phyloP scores from a whole-genome alignment of 805 yeast genomes.

The Candida boleticola region DNA sequence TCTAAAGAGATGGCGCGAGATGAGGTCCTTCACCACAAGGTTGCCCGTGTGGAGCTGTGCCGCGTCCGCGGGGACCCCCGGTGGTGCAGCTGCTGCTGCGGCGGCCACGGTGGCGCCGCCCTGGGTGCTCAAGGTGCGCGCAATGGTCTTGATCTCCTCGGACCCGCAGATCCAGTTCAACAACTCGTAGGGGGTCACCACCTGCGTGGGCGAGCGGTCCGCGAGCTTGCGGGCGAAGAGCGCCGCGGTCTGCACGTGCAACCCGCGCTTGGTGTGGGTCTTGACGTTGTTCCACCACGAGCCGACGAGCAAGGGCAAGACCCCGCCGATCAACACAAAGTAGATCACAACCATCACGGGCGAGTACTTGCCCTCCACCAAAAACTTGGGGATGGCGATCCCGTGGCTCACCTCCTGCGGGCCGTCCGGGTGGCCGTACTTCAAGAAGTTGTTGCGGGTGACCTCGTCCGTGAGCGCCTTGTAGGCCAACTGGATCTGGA shows the following conservation, averaged over 20 bases:
- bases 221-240: constrained; percentile 67
- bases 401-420: constrained; percentile 90
- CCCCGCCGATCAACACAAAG: constrained; percentile 67
- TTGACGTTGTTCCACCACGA: constrained; percentile 88
- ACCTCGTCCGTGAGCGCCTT: constrained; percentile 91
- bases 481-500: constrained; percentile 85
- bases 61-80: constrained; percentile 17
- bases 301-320: constrained; percentile 79
- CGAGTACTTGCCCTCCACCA: constrained; percentile 80
- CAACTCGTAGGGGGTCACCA: constrained; percentile 57
- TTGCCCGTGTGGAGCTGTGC: background rate
- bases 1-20: constrained; percentile 61
- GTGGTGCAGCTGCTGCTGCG: background rate
- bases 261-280: constrained; percentile 75
- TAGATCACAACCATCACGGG: constrained; percentile 61
- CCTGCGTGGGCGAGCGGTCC: constrained; percentile 70
- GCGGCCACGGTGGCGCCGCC: background rate
- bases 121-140: constrained; percentile 42
- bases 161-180: constrained; percentile 60
- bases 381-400: constrained; percentile 88
- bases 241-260: constrained; percentile 83
- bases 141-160: constrained; percentile 54
- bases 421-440: constrained; percentile 98
- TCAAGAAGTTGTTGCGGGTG: constrained; percentile 74
- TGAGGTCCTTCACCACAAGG: constrained; percentile 48